Conservation (phyloP, 805 yeast species). For the Phaffomyces opuntiae region DNA sequence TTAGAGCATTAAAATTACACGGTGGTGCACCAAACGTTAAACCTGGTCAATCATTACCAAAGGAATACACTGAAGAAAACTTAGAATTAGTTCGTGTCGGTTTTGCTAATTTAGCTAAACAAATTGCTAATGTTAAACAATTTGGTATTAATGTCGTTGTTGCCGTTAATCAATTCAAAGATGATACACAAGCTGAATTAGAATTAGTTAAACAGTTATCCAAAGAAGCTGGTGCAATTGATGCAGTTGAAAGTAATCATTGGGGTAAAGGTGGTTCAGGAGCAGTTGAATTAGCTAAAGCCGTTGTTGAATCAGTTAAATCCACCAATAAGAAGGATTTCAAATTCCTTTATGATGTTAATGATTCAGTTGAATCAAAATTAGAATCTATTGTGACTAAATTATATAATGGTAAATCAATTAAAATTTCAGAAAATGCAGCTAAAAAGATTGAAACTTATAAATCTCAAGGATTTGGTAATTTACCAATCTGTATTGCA, state of each 20-base stretch:
- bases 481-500: constrained; percentile 93
- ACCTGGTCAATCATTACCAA: constrained; percentile 75
- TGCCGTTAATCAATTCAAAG: constrained; percentile 73
- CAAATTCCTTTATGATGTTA: constrained; percentile 54
- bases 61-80: constrained; percentile 66
- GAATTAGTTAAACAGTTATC: constrained; percentile 62
- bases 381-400: constrained; percentile 59
- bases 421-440: constrained; percentile 65
- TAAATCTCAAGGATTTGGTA: constrained; percentile 80
- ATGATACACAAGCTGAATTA: constrained; percentile 65
- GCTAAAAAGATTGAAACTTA: constrained; percentile 70
- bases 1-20: constrained; percentile 77
- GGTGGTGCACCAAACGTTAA: constrained; percentile 89
- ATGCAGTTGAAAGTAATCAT: constrained; percentile 76
- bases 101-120: constrained; percentile 70
- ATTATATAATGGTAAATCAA: constrained; percentile 72
- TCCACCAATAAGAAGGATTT: constrained; percentile 33
- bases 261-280: constrained; percentile 87
- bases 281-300: constrained; percentile 65
- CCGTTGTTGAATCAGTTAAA: constrained; percentile 58
- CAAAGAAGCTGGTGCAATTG: constrained; percentile 69
- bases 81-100: constrained; percentile 63
- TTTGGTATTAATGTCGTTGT: constrained; percentile 78
- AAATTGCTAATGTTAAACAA: constrained; percentile 61
- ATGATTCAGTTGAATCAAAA: constrained; percentile 62